These are phyloP conservation scores for Rhododendron ovatum DNA, from an alignment of 148 eudicot species.

Conservation along the genomic window DNA sequence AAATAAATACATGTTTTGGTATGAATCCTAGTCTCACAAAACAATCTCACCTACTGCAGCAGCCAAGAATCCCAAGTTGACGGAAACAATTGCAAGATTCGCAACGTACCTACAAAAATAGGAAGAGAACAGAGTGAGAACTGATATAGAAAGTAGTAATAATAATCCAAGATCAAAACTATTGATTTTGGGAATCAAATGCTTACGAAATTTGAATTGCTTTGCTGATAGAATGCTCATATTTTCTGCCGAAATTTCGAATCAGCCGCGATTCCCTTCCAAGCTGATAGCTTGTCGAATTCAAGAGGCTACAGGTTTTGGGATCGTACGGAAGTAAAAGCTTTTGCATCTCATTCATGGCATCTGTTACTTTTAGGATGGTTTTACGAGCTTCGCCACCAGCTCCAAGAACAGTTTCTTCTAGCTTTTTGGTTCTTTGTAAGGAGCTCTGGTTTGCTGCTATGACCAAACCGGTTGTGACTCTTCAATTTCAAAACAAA, in stretches of 20 bases:
- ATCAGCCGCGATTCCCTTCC: conserved; percentile 40
- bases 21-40: background rate
- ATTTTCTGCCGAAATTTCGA: conserved; percentile 30
- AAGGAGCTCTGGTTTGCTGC: conserved; percentile 36
- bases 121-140: background rate
- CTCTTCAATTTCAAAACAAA: conserved; percentile 28
- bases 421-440: conserved; percentile 36
- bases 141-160: background rate
- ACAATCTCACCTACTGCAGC: conserved; percentile 50
- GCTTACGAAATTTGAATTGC: conserved; percentile 52
- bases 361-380: conserved; percentile 39
- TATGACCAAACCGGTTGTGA: conserved; percentile 39
- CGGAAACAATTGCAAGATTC: conserved; percentile 46
- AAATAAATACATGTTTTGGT: background rate
- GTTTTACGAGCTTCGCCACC: conserved; percentile 40
- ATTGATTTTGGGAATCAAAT: background rate
- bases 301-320: conserved; percentile 31
- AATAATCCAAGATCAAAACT: background rate
- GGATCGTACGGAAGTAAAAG: conserved; percentile 54
- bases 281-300: conserved; percentile 39
- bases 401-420: conserved; percentile 43
- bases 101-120: conserved; percentile 42
- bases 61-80: conserved; percentile 44
- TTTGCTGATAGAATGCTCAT: conserved; percentile 30
- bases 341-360: conserved; percentile 35